Base-by-base conservation (phyloP, 805 yeast genomes). In the Wickerhamiella nectarea region DNA sequence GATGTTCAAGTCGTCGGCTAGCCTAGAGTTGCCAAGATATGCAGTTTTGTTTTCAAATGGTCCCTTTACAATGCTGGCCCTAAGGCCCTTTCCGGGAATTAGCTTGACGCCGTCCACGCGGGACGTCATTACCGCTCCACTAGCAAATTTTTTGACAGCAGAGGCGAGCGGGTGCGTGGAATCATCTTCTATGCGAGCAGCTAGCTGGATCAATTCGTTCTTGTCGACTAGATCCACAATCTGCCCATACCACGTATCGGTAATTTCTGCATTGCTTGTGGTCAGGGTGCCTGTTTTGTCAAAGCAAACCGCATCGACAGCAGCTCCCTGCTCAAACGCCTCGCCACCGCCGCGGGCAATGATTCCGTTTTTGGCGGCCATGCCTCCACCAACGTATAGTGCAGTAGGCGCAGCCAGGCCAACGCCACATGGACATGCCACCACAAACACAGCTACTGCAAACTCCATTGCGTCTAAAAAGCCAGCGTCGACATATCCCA, bases 261-360 rank as follows among this genome's bases (percentile, higher is more conserved):
- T 74, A 10, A 80, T 70, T 38, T 62, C 62, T 34, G 76, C 71
- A 60, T 91, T 95, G 63, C 91, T 97, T 48, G 93, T 96, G 24
- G 98, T 91, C 56, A 91, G 73, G 41, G 98, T 91, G 63, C 98
- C 98, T 39, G 98, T 91, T 60, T 91, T 91, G 65, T 91, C 98
- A 56, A 91, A 91, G 69, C 97, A 91, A 67, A 97, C 91, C 42
- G 91, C 94, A 63, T 91, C 98, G 48, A 91, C 77, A 19, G 64
- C 64, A 1, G 85, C 72, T 1, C 80, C 87, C 54, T 81, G 84
- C 60, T 81, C 86, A 56, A 81, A 80, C 2, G 89, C 85, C 38
- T 75, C 77, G 26, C 91, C 91, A 5, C 91, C 91, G 14, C 89
- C 89, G 50, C 79, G 71, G 1, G 81, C 85, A 31, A 81, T 64